Evolutionary conservation across 176 grass and related monocot genomes (phyloP).

Genomic region (Triticum turgidum): DNA sequence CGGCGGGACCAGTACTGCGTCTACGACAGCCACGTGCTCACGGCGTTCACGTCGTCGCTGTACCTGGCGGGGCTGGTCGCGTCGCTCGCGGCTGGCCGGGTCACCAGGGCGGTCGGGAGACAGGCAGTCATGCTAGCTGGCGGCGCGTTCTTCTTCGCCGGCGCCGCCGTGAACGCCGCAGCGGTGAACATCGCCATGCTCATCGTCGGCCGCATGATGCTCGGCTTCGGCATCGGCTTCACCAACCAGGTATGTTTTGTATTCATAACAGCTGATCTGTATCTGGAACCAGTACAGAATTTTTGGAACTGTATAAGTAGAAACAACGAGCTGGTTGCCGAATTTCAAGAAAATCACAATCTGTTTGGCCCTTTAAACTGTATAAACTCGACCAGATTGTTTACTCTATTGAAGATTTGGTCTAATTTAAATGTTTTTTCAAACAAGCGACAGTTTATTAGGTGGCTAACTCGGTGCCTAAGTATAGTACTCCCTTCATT

Average conservation of each 20-base stretch:
- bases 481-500: neutral
- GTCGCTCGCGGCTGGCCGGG: slow-evolving; percentile 46
- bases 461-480: neutral
- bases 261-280: neutral
- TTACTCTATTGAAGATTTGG: neutral
- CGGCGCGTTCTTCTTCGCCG: slow-evolving; percentile 52
- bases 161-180: slow-evolving; percentile 48
- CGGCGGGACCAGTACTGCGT: slow-evolving; percentile 59
- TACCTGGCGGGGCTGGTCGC: slow-evolving; percentile 61
- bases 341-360: neutral
- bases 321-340: neutral
- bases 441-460: neutral
- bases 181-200: slow-evolving; percentile 71
- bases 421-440: neutral
- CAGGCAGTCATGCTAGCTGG: slow-evolving; percentile 64
- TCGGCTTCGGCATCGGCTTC: slow-evolving; percentile 74
- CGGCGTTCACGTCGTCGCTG: slow-evolving; percentile 65
- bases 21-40: slow-evolving; percentile 65
- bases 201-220: slow-evolving; percentile 60
- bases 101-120: slow-evolving; percentile 60
- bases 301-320: neutral
- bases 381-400: neutral
- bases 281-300: neutral
- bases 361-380: too few relatives aligned
- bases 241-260: slow-evolving; percentile 53